Percentiles rank a stretch among this genome's conserved stretches.
These are phyloP conservation scores for Massospora cicadina DNA, from an alignment of 371 early-diverging fungal species.

Conservation along the genomic window DNA sequence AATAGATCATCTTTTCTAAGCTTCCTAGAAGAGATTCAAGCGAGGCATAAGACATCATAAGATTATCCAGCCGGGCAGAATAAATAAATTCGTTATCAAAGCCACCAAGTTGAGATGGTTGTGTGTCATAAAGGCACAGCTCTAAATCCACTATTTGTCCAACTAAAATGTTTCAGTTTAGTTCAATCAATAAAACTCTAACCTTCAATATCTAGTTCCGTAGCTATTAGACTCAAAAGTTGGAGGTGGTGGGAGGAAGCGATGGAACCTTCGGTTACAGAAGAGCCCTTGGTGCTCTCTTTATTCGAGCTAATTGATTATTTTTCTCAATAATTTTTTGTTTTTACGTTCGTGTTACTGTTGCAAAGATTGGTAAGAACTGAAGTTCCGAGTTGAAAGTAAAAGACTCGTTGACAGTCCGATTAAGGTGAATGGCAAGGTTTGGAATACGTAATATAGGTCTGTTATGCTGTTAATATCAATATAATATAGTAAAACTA, in stretches of 20 bases:
- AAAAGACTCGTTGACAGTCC: slow-evolving; percentile 58
- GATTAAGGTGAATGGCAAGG: slow-evolving; percentile 92
- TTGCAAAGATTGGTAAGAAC: slow-evolving; percentile 73
- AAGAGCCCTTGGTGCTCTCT: not conserved
- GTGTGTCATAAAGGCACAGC: slow-evolving; percentile 79
- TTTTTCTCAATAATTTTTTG: not conserved
- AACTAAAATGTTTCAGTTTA: slow-evolving; percentile 19
- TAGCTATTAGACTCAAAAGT: slow-evolving; percentile 50
- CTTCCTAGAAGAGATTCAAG: slow-evolving; percentile 11
- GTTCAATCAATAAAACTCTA: slow-evolving; percentile 2
- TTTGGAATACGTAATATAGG: slow-evolving; percentile 89
- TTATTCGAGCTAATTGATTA: not conserved
- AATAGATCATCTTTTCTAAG: slow-evolving; percentile 23
- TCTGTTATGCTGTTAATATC: slow-evolving; percentile 13
- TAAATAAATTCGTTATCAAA: slow-evolving; percentile 82
- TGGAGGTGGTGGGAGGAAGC: slow-evolving; percentile 48
- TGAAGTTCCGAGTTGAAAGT: slow-evolving; percentile 90
- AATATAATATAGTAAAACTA: slow-evolving; percentile 14
- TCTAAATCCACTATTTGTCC: slow-evolving; percentile 81
- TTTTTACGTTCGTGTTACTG: slow-evolving; percentile 44
- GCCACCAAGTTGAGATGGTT: slow-evolving; percentile 72
- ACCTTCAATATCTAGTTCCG: slow-evolving; percentile 51
- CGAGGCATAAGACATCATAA: slow-evolving; percentile 81
- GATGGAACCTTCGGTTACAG: not conserved
- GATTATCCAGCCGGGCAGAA: slow-evolving; percentile 86